Evolutionary conservation across 2,329 filamentous ascomycete species (phyloP).

Genomic region (Metarhizium robertsii): DNA sequence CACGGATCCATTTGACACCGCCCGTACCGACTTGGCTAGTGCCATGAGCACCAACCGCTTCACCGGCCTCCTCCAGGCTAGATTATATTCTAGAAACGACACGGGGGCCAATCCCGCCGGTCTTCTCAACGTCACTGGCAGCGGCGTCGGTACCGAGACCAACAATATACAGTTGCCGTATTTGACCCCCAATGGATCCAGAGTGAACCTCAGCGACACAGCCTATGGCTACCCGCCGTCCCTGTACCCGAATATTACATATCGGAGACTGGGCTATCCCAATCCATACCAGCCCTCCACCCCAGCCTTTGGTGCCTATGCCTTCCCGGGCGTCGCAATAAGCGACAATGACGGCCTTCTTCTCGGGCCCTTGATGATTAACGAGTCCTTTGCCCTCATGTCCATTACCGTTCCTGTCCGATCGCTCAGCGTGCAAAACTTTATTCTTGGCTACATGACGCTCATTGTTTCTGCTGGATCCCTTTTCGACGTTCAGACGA

Average conservation of each 20-base stretch:
- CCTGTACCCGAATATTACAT: conserved; percentile 74
- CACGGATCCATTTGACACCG: conserved; percentile 47
- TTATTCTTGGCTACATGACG: conserved; percentile 77
- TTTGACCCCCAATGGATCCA: conserved; percentile 43
- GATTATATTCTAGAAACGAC: conserved; percentile 61
- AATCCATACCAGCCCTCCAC: conserved; percentile 32
- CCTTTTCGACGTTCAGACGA: conserved; percentile 51
- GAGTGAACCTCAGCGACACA: conserved; percentile 51
- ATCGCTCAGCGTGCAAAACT: conserved; percentile 42
- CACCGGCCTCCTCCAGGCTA: conserved; percentile 56
- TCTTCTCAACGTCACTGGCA: conserved; percentile 56
- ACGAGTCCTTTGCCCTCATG: conserved; percentile 63
- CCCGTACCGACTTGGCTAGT: conserved; percentile 57
- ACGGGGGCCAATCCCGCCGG: conserved; percentile 41
- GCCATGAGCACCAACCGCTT: conserved; percentile 55
- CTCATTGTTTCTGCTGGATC: conserved; percentile 61
- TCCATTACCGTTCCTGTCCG: conserved; percentile 76
- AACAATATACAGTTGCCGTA: conserved; percentile 53
- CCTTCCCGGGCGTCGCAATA: conserved; percentile 41
- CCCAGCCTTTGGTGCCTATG: conserved; percentile 34
- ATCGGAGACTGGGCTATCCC: conserved; percentile 34
- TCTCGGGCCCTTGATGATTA: conserved; percentile 65
- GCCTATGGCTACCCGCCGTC: conserved; percentile 58
- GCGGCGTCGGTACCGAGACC: conserved; percentile 23
- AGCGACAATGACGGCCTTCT: conserved; percentile 51